Conservation (phyloP, 1,139 yeast species). For the Pichia sp. region DNA sequence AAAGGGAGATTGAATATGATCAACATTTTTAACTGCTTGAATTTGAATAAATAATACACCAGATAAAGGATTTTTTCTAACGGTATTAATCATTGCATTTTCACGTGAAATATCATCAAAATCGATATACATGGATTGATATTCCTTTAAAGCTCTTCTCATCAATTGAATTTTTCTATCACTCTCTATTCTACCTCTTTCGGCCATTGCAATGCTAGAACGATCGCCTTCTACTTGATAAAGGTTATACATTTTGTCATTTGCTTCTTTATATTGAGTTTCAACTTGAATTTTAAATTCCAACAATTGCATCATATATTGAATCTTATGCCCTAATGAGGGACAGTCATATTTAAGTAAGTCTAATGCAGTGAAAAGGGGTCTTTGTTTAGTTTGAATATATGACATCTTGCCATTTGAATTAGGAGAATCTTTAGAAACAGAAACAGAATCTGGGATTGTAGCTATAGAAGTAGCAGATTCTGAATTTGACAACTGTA, state of each 20-base stretch:
- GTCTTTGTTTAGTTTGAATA: conserved; percentile 26
- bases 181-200: conserved; percentile 77
- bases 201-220: conserved; percentile 79
- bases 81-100: conserved; percentile 60
- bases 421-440: background rate
- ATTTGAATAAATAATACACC: conserved; percentile 71
- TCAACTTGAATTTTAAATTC: conserved; percentile 92
- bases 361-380: conserved; percentile 63
- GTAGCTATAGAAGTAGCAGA: too few relatives aligned
- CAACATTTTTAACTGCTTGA: conserved; percentile 79
- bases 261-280: conserved; percentile 86
- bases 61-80: conserved; percentile 73
- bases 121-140: conserved; percentile 80
- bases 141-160: conserved; percentile 76
- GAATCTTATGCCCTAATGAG: conserved; percentile 90
- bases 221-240: conserved; percentile 90
- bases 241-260: conserved; percentile 77
- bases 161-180: conserved; percentile 79
- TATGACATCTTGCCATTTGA: conserved; percentile 1
- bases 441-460: too few relatives aligned
- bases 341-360: conserved; percentile 89
- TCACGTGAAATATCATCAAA: conserved; percentile 57
- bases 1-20: conserved; percentile 79
- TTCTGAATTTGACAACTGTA: conserved; percentile 31
- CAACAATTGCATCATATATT: conserved; percentile 88